Conservation (phyloP, 495 filamentous ascomycete species). For the Pseudomonodictys pantanalensis region DNA sequence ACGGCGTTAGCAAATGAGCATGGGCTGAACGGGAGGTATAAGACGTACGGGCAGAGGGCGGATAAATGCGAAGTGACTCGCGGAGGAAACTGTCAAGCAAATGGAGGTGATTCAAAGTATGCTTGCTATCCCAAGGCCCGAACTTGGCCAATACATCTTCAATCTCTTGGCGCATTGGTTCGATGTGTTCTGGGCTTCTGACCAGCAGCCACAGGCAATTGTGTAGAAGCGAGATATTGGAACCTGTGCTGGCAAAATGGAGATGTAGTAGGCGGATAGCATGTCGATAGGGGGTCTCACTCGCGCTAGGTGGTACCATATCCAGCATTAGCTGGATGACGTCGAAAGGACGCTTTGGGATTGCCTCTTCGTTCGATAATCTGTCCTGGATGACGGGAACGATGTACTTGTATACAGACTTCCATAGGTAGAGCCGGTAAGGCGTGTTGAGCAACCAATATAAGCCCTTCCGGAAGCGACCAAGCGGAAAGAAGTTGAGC, state of each 20-base stretch:
- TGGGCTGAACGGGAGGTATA: not conserved
- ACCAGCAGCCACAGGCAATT: constrained; percentile 16
- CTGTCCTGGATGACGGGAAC: constrained; percentile 8
- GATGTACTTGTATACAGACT: constrained; percentile 9
- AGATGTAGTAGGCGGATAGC: constrained; percentile 9
- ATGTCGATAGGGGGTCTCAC: constrained; percentile 2
- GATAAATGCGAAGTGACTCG: constrained; percentile 9
- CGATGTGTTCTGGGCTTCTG: not conserved
- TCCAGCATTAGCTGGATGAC: constrained; percentile 12
- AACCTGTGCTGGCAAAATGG: constrained; percentile 11
- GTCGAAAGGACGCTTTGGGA: not conserved
- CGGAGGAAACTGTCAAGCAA: constrained; percentile 15
- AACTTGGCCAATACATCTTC: constrained; percentile 8
- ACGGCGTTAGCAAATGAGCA: not conserved
- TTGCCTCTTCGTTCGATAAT: not conserved
- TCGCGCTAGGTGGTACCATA: constrained; percentile 6
- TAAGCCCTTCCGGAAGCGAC: constrained; percentile 9
- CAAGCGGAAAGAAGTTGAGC: constrained; percentile 8
- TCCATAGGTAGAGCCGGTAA: constrained; percentile 1
- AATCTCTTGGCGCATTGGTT: constrained; percentile 6
- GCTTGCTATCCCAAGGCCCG: constrained; percentile 13
- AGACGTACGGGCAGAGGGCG: constrained; percentile 7
- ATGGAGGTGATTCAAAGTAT: constrained; percentile 14
- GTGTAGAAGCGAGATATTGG: constrained; percentile 1
- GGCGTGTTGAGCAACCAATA: constrained; percentile 11